Conservation (phyloP, 192 early-diverging fungal genomes). For the Coemansia sp. region DNA sequence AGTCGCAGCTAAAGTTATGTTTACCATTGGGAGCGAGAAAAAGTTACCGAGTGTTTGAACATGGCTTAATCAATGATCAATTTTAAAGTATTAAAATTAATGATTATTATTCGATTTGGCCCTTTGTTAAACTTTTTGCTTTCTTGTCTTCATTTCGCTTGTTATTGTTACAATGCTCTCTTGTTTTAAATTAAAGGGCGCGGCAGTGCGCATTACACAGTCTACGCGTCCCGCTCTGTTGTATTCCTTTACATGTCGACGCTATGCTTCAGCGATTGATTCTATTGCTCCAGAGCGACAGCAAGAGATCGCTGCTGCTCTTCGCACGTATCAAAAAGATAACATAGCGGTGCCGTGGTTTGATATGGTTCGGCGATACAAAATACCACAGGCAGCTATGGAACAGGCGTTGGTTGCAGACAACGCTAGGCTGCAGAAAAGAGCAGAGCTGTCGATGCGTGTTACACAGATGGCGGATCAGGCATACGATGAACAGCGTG, state of each 20-base stretch:
- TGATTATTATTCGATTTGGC: too few relatives aligned
- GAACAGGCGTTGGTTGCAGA: constrained; percentile 1
- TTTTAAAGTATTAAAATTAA: too few relatives aligned
- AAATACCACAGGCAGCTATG: background rate
- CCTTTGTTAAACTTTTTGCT: too few relatives aligned
- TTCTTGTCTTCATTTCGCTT: too few relatives aligned
- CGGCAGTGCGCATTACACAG: too few relatives aligned
- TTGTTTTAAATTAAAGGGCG: too few relatives aligned
- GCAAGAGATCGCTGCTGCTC: background rate
- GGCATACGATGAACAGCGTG: background rate
- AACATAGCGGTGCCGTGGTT: background rate
- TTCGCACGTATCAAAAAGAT: constrained; percentile 2
- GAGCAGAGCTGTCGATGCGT: background rate
- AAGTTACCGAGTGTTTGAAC: too few relatives aligned
- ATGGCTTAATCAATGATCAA: too few relatives aligned
- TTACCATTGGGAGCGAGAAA: too few relatives aligned
- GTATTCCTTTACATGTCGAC: background rate
- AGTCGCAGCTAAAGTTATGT: background rate
- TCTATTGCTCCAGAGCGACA: background rate
- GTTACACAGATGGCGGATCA: background rate
- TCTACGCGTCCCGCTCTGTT: too few relatives aligned
- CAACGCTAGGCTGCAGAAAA: background rate
- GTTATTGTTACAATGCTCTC: too few relatives aligned
- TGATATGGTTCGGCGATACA: background rate
- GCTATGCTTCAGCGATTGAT: background rate